Evolutionary conservation across 441 rosid genomes (phyloP).

Genomic region (Pelargonium citronellum): DNA sequence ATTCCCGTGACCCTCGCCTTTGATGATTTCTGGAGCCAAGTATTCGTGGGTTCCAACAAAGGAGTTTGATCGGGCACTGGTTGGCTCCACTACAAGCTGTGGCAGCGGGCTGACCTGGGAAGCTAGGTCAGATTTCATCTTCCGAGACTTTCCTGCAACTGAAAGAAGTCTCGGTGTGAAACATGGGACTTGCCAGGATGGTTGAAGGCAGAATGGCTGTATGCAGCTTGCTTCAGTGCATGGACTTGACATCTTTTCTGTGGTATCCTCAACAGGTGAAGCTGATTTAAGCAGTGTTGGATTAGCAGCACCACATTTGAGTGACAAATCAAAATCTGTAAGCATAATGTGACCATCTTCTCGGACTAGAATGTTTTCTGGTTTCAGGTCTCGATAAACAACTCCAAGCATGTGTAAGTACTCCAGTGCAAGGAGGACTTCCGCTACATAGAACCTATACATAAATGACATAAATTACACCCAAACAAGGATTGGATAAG

Average conservation of each 20-base stretch:
- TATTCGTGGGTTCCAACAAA: slow-evolving; percentile 74
- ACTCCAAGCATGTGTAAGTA: slow-evolving; percentile 87
- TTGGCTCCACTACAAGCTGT: slow-evolving; percentile 74
- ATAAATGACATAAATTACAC: slow-evolving; percentile 11
- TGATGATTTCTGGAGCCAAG: slow-evolving; percentile 72
- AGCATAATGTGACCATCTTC: slow-evolving; percentile 89
- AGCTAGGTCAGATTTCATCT: slow-evolving; percentile 46
- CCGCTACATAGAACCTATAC: slow-evolving; percentile 67
- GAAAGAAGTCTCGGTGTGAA: slow-evolving; percentile 64
- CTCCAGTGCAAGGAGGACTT: slow-evolving; percentile 71
- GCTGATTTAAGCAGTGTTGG: slow-evolving; percentile 46
- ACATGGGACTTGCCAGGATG: slow-evolving; percentile 68
- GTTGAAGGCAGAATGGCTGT: slow-evolving; percentile 69
- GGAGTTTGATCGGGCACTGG: slow-evolving; percentile 65
- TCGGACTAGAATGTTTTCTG: slow-evolving; percentile 68
- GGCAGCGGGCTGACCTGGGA: slow-evolving; percentile 54
- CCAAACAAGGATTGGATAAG: slow-evolving; percentile 1
- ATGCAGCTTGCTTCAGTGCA: slow-evolving; percentile 67
- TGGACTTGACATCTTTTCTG: slow-evolving; percentile 50
- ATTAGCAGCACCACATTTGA: slow-evolving; percentile 43
- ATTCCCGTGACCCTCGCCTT: slow-evolving; percentile 66
- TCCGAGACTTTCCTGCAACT: slow-evolving; percentile 45
- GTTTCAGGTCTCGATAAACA: slow-evolving; percentile 71
- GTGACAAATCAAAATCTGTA: slow-evolving; percentile 72
- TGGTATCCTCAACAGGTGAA: slow-evolving; percentile 37